These are phyloP conservation scores for Viola odorata DNA, from an alignment of 345 rosid genomes.

Conservation along the genomic window DNA sequence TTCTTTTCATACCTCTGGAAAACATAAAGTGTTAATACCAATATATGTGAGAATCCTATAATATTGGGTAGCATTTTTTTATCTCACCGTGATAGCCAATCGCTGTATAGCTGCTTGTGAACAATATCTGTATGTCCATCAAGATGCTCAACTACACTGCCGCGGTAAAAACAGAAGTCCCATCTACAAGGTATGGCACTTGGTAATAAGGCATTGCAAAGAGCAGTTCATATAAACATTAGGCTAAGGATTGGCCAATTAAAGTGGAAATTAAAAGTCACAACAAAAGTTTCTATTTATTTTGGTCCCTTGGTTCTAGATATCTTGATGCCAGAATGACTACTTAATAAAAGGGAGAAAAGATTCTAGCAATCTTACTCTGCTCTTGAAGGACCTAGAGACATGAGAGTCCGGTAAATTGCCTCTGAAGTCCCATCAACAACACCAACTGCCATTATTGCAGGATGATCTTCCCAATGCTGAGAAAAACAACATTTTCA, in stretches of 20 bases:
- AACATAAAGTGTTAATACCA: slow-evolving; percentile 4
- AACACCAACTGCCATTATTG: slow-evolving; percentile 92
- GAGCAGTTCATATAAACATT: slow-evolving; percentile 1
- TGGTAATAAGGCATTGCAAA: not conserved
- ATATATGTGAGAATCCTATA: not conserved
- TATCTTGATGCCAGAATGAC: not conserved
- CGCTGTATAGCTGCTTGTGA: slow-evolving; percentile 54
- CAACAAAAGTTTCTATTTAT: not conserved
- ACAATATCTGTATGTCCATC: slow-evolving; percentile 93
- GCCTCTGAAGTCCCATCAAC: slow-evolving; percentile 79
- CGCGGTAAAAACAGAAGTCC: slow-evolving; percentile 75
- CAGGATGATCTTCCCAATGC: slow-evolving; percentile 92
- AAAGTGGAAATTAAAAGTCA: not conserved
- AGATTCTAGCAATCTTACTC: slow-evolving; percentile 54
- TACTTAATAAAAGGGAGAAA: slow-evolving; percentile 1
- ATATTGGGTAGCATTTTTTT: not conserved
- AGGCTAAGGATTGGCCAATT: too few species aligned
- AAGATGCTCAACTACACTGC: slow-evolving; percentile 74
- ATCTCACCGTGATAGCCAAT: slow-evolving; percentile 77
- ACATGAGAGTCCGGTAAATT: slow-evolving; percentile 70
- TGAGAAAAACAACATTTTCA: slow-evolving; percentile 21
- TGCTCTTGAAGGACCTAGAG: slow-evolving; percentile 72
- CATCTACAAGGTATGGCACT: slow-evolving; percentile 48
- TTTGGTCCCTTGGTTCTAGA: not conserved
- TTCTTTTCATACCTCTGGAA: slow-evolving; percentile 66